Evolutionary conservation across 495 filamentous ascomycete species (phyloP).

Genomic region (Penicillium goetzii): DNA sequence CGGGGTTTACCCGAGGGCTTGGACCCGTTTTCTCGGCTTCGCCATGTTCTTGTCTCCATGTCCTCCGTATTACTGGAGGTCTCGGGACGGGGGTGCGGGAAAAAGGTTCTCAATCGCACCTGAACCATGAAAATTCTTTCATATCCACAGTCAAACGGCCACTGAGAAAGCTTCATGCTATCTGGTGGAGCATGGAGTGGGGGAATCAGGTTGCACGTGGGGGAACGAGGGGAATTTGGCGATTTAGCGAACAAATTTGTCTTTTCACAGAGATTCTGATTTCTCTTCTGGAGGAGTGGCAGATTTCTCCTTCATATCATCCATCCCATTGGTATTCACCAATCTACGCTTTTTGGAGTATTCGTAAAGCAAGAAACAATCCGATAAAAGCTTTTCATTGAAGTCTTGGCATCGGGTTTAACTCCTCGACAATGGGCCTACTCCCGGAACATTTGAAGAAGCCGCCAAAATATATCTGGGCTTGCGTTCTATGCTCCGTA

Average conservation of each 20-base stretch:
- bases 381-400: neutral
- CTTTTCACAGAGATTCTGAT: neutral
- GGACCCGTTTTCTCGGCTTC: neutral
- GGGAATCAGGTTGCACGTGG: neutral
- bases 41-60: neutral
- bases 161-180: slow-evolving; percentile 2
- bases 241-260: neutral
- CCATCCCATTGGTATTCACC: neutral
- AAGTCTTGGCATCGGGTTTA: neutral
- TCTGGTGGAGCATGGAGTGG: slow-evolving; percentile 9
- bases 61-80: neutral
- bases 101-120: neutral
- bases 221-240: slow-evolving; percentile 6
- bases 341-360: neutral
- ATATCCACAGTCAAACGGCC: slow-evolving; percentile 2
- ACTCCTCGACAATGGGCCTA: neutral
- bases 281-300: neutral
- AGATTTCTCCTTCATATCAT: neutral
- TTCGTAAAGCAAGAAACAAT: neutral
- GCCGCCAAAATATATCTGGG: slow-evolving; percentile 29
- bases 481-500: slow-evolving; percentile 27
- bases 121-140: neutral
- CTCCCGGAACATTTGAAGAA: slow-evolving; percentile 1
- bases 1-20: slow-evolving; percentile 1
- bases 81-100: neutral